Percentiles rank a stretch among this genome's conserved stretches.
These are phyloP conservation scores for Metschnikowia amazonensis DNA, from an alignment of 805 yeast species.

Conservation along the genomic window DNA sequence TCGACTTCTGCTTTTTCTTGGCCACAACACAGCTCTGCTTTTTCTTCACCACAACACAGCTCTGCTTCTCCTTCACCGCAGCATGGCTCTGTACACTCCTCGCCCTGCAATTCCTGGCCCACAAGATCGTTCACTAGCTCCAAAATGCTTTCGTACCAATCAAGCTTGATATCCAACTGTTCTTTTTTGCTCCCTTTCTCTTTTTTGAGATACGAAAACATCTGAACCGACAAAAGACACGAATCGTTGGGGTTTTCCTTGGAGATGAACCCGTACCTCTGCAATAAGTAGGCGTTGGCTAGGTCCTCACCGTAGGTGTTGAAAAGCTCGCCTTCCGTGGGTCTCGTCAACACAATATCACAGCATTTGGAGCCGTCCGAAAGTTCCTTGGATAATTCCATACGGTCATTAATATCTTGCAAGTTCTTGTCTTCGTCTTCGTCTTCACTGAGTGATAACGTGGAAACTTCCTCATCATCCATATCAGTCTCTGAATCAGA, in stretches of 20 bases:
- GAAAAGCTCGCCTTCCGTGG: constrained; percentile 55
- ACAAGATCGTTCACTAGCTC: constrained; percentile 29
- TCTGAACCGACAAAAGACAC: constrained; percentile 54
- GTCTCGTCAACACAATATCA: constrained; percentile 54
- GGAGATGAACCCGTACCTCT: constrained; percentile 78
- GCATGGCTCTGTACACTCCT: constrained; percentile 14
- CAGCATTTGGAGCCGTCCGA: constrained; percentile 52
- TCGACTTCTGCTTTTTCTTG: constrained; percentile 20
- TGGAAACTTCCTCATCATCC: constrained; percentile 20
- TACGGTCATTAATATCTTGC: constrained; percentile 14
- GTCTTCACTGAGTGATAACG: constrained; percentile 18
- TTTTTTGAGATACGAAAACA: constrained; percentile 30
- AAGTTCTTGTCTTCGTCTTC: constrained; percentile 17
- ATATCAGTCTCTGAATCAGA: constrained; percentile 23
- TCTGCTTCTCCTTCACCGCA: no score
- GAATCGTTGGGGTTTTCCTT: constrained; percentile 45
- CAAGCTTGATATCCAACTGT: constrained; percentile 35
- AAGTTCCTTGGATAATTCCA: constrained; percentile 34
- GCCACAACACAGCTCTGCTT: constrained; percentile 14
- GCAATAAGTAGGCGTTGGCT: constrained; percentile 59
- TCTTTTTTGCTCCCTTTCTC: constrained; percentile 24
- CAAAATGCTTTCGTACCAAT: constrained; percentile 48
- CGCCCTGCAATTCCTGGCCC: constrained; percentile 17
- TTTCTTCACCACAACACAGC: constrained; percentile 17
- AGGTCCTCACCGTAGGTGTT: constrained; percentile 77